Percentiles rank a stretch among this genome's conserved stretches.
Evolutionary conservation across 148 eudicot genomes (phyloP).

Genomic region (Rhododendron vialii): DNA sequence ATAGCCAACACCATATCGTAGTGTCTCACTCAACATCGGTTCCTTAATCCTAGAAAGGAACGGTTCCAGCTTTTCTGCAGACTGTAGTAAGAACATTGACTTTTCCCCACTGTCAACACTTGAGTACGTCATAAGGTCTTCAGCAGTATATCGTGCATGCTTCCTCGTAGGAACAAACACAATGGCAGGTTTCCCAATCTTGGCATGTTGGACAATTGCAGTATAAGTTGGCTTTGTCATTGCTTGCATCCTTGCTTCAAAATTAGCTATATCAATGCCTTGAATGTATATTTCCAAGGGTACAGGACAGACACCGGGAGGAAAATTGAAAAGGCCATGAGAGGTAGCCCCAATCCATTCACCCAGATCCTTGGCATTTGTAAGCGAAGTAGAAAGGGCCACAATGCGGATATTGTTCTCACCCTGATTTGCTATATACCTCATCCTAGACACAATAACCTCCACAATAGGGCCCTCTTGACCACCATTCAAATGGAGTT

Average conservation of each 20-base stretch:
- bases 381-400: conserved; percentile 82
- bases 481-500: conserved; percentile 88
- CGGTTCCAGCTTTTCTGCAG: conserved; percentile 53
- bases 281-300: conserved; percentile 90
- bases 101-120: conserved; percentile 56
- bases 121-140: conserved; percentile 80
- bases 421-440: conserved; percentile 75
- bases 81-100: conserved; percentile 49
- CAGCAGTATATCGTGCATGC: conserved; percentile 78
- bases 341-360: conserved; percentile 97
- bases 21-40: conserved; percentile 61
- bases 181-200: conserved; percentile 75
- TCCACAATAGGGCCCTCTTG: conserved; percentile 86
- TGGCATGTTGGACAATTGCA: conserved; percentile 79
- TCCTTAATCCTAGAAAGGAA: conserved; percentile 53
- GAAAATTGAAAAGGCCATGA: conserved; percentile 86
- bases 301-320: conserved; percentile 87
- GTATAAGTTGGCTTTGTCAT: conserved; percentile 93
- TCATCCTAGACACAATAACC: conserved; percentile 87
- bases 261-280: conserved; percentile 85
- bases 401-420: conserved; percentile 84
- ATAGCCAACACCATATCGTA: conserved; percentile 81
- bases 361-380: conserved; percentile 94
- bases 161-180: conserved; percentile 89
- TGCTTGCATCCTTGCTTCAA: conserved; percentile 96